These are phyloP conservation scores for Xylariales sp. DNA, from an alignment of 2,329 filamentous ascomycete species.

Conservation along the genomic window DNA sequence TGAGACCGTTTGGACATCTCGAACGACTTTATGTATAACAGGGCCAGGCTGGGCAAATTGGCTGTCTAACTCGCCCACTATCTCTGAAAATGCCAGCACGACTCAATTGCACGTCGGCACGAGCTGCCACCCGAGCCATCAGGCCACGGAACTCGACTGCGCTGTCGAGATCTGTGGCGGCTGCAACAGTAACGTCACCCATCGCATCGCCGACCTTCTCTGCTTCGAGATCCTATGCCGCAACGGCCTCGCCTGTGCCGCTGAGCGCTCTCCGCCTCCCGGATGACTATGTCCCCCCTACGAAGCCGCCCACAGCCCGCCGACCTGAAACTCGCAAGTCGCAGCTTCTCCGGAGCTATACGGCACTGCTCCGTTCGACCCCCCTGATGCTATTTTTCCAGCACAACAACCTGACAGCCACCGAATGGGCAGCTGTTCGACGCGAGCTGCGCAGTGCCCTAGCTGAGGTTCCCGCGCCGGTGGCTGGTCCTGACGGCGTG, in stretches of 20 bases:
- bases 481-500: slow-evolving; percentile 28
- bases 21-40: too few relatives aligned
- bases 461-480: slow-evolving; percentile 31
- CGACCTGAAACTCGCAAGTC: slow-evolving; percentile 84
- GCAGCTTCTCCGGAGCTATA: slow-evolving; percentile 81
- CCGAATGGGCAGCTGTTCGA: slow-evolving; percentile 70
- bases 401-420: slow-evolving; percentile 64
- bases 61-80: too few relatives aligned
- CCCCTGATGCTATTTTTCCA: slow-evolving; percentile 83
- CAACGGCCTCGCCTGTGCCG: slow-evolving; percentile 13
- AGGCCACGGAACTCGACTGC: slow-evolving; percentile 2
- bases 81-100: slow-evolving; percentile 8
- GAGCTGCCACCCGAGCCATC: slow-evolving; percentile 4
- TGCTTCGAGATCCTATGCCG: slow-evolving; percentile 19
- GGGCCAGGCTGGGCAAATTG: too few relatives aligned
- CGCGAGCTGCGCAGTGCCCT: slow-evolving; percentile 58
- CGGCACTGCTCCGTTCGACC: slow-evolving; percentile 79
- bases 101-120: slow-evolving; percentile 10
- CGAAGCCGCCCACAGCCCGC: slow-evolving; percentile 84
- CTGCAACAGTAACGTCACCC: background rate
- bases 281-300: slow-evolving; percentile 53
- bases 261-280: slow-evolving; percentile 29
- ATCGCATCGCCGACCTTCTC: slow-evolving; percentile 1
- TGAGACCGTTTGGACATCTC: too few relatives aligned
- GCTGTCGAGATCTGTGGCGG: slow-evolving; percentile 4